Conservation (phyloP, 2,329 filamentous ascomycete species). For the Drechslera avenae region DNA sequence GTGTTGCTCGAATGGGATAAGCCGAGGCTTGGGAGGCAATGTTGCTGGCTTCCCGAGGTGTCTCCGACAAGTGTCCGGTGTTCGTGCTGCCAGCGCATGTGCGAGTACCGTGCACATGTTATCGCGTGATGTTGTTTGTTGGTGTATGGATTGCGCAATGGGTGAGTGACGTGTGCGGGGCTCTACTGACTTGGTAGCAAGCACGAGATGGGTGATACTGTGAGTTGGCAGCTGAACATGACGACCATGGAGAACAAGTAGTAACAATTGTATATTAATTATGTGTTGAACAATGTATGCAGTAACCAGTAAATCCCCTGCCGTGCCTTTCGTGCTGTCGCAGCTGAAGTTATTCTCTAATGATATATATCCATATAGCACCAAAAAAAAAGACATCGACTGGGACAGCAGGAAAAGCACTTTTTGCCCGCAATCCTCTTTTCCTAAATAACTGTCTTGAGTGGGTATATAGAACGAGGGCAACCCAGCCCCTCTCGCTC, state of each 20-base stretch:
- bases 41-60: not conserved
- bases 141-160: no score
- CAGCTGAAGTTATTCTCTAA: no score
- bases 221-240: no score
- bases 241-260: not conserved
- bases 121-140: not conserved
- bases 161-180: no score
- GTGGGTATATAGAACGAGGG: conserved; percentile 42
- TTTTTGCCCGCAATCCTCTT: conserved; percentile 16
- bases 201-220: no score
- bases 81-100: not conserved
- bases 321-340: conserved; percentile 13
- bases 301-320: conserved; percentile 11
- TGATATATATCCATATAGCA: no score
- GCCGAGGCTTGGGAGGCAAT: no score
- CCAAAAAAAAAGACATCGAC: no score
- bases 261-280: conserved; percentile 10
- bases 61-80: not conserved
- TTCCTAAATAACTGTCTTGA: conserved; percentile 26
- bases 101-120: not conserved
- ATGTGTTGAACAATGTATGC: conserved; percentile 14
- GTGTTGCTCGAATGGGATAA: no score
- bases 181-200: no score
- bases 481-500: conserved; percentile 27
- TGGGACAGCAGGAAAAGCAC: no score